Evolutionary conservation across 164 flowering plant species (phyloP).

Genomic region (Vitis vinifera): DNA sequence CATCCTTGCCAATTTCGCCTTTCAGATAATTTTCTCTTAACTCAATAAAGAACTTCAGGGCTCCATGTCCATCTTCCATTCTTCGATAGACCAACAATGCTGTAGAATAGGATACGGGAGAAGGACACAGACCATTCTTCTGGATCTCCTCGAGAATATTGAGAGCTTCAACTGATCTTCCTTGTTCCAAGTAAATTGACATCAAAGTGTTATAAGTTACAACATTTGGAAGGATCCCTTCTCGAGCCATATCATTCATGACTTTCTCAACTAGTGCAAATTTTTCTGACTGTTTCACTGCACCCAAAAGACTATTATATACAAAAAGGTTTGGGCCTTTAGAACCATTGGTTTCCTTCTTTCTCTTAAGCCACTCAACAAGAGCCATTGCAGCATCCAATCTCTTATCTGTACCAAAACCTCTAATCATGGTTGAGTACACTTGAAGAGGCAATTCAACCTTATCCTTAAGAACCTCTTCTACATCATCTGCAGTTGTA

Average conservation of each 20-base stretch:
- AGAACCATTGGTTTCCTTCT: conserved; percentile 38
- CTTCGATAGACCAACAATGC: conserved; percentile 72
- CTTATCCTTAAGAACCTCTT: conserved; percentile 62
- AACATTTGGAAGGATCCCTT: conserved; percentile 61
- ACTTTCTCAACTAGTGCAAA: conserved; percentile 46
- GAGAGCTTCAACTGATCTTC: conserved; percentile 54
- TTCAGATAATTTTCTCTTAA: conserved; percentile 54
- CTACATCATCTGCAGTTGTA: conserved; percentile 74
- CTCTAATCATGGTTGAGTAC: conserved; percentile 64
- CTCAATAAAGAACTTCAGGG: conserved; percentile 62
- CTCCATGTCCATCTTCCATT: conserved; percentile 85
- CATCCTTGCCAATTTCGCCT: conserved; percentile 51
- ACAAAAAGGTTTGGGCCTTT: conserved; percentile 66
- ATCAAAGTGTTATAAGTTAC: conserved; percentile 85
- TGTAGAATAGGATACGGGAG: conserved; percentile 79
- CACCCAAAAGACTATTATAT: conserved; percentile 84
- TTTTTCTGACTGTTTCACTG: conserved; percentile 55
- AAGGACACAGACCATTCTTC: conserved; percentile 53
- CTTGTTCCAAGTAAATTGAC: conserved; percentile 68
- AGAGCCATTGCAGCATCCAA: conserved; percentile 68
- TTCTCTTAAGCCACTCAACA: conserved; percentile 78
- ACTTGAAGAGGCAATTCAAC: conserved; percentile 72
- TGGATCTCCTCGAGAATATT: conserved; percentile 53
- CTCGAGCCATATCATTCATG: conserved; percentile 62
- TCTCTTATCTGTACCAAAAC: conserved; percentile 66